These are phyloP conservation scores for Trametes cinnabarina DNA, from an alignment of 768 basidiomycete species.

Conservation along the genomic window DNA sequence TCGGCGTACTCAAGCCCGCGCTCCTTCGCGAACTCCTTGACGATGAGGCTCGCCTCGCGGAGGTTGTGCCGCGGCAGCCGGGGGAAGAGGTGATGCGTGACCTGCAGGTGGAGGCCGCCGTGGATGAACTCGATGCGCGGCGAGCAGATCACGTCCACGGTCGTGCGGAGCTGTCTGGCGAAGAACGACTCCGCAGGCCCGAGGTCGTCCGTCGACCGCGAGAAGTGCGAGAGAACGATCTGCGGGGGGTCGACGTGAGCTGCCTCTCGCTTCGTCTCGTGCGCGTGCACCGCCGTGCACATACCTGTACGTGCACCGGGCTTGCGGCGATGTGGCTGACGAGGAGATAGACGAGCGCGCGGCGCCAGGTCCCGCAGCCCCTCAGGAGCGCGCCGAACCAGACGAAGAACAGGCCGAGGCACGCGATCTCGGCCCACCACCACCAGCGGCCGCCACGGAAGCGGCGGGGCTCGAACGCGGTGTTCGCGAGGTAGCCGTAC, in stretches of 20 bases:
- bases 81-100: slow-evolving; percentile 96
- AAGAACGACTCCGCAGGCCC: slow-evolving; percentile 91
- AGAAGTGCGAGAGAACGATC: slow-evolving; percentile 98
- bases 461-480: slow-evolving; percentile 60
- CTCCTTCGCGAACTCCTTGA: slow-evolving; percentile 85
- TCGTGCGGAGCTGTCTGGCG: slow-evolving; percentile 94
- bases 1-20: slow-evolving; percentile 86
- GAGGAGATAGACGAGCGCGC: slow-evolving; percentile 68
- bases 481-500: slow-evolving; percentile 69
- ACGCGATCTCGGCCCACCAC: slow-evolving; percentile 72
- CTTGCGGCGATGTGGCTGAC: slow-evolving; percentile 85
- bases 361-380: slow-evolving; percentile 70
- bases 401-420: slow-evolving; percentile 79
- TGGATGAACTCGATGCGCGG: slow-evolving; percentile 84
- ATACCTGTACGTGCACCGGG: slow-evolving; percentile 92
- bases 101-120: slow-evolving; percentile 96
- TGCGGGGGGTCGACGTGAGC: slow-evolving; percentile 23
- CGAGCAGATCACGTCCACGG: slow-evolving; percentile 90
- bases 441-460: slow-evolving; percentile 74
- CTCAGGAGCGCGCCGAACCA: slow-evolving; percentile 79
- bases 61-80: slow-evolving; percentile 93
- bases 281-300: slow-evolving; percentile 18
- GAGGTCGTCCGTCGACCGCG: slow-evolving; percentile 89
- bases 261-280: neutral
- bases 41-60: slow-evolving; percentile 72